Percentiles rank a stretch among this genome's conserved stretches.
Conservation (phyloP, 352 stramenopile genomes). For the Peronosclerospora sorghi region DNA sequence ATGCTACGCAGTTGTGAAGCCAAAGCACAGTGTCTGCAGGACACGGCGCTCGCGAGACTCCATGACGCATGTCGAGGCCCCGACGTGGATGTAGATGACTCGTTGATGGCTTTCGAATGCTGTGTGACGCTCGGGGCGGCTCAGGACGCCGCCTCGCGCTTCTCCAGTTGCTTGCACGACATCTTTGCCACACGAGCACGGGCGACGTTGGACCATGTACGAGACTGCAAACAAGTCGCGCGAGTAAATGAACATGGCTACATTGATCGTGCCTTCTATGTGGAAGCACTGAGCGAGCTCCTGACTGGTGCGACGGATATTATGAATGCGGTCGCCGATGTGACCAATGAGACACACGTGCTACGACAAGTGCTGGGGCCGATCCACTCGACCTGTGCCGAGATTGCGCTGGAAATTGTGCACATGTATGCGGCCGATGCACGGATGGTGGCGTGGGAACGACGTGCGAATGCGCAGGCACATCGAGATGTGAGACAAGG, state of each 20-base stretch:
- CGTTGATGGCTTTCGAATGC: slow-evolving; percentile 38
- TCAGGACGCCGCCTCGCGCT: slow-evolving; percentile 14
- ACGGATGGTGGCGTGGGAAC: slow-evolving; percentile 68
- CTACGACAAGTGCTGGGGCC: slow-evolving; percentile 37
- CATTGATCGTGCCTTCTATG: slow-evolving; percentile 76
- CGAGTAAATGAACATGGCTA: slow-evolving; percentile 72
- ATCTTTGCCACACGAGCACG: slow-evolving; percentile 49
- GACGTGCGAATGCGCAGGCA: slow-evolving; percentile 46
- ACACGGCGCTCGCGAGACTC: slow-evolving; percentile 31
- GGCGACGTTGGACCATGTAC: slow-evolving; percentile 41
- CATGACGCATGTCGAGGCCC: slow-evolving; percentile 23
- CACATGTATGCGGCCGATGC: slow-evolving; percentile 65
- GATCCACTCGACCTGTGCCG: slow-evolving; percentile 45
- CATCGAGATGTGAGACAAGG: slow-evolving; percentile 23
- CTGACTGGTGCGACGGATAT: slow-evolving; percentile 62
- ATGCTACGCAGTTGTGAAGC: slow-evolving; percentile 63
- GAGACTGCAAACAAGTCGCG: slow-evolving; percentile 35
- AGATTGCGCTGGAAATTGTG: slow-evolving; percentile 53
- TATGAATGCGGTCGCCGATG: slow-evolving; percentile 71
- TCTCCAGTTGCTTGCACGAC: slow-evolving; percentile 31
- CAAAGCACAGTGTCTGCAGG: slow-evolving; percentile 43
- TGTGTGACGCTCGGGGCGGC: slow-evolving; percentile 35
- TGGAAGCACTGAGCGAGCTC: slow-evolving; percentile 59
- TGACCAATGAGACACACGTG: slow-evolving; percentile 25
- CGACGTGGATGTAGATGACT: slow-evolving; percentile 39